phyloP scores from a whole-genome alignment of 2,329 filamentous ascomycete genomes.

The Botrytis paeoniae region DNA sequence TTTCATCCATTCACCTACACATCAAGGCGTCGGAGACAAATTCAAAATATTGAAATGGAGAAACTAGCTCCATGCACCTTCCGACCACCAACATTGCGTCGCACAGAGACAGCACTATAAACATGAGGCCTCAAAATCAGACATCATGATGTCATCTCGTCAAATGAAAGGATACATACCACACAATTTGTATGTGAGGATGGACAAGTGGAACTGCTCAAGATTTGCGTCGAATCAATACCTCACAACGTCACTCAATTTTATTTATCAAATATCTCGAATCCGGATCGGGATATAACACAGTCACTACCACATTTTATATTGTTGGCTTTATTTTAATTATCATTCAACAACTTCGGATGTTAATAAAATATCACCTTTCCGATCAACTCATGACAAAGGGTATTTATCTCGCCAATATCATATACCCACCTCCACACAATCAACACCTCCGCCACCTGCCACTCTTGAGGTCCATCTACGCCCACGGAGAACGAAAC shows the following conservation, averaged over 20 bases:
- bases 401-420: not conserved
- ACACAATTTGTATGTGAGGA: conserved; percentile 28
- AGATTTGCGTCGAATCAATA: conserved; percentile 30
- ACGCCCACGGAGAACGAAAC: not conserved
- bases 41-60: not conserved
- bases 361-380: not conserved
- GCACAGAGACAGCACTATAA: not conserved
- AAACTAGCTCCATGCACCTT: not conserved
- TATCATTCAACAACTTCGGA: not conserved
- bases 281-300: conserved; percentile 22
- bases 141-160: conserved; percentile 12
- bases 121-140: not conserved
- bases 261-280: conserved; percentile 1
- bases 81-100: not conserved
- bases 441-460: not conserved
- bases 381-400: too few relatives aligned
- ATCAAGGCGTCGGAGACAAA: not conserved
- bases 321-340: not conserved
- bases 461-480: not conserved
- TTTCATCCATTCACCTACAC: conserved; percentile 21
- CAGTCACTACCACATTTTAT: conserved; percentile 30
- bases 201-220: conserved; percentile 24
- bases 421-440: not conserved
- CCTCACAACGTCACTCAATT: conserved; percentile 17
- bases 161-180: conserved; percentile 26